These are phyloP conservation scores for Cladosporium cucumerinum DNA, from an alignment of 2,329 filamentous ascomycete species.

Conservation along the genomic window DNA sequence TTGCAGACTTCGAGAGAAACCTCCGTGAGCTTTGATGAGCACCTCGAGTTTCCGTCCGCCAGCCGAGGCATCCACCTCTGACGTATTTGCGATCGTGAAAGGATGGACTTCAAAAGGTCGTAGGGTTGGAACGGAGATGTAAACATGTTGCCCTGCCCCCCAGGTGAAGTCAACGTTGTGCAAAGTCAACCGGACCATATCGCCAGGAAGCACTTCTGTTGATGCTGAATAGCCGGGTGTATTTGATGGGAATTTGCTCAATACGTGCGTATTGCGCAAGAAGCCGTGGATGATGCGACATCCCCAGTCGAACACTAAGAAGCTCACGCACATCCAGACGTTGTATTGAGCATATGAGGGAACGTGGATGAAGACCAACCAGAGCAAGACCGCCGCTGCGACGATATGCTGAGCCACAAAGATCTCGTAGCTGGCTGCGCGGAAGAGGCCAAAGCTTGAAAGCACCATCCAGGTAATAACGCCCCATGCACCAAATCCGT, in stretches of 20 bases:
- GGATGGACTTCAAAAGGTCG: slow-evolving; percentile 60
- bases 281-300: slow-evolving; percentile 27
- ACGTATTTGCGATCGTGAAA: slow-evolving; percentile 53
- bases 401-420: slow-evolving; percentile 55
- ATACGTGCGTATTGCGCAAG: slow-evolving; percentile 28
- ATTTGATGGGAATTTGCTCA: slow-evolving; percentile 9
- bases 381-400: slow-evolving; percentile 49
- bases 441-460: slow-evolving; percentile 49
- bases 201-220: slow-evolving; percentile 47
- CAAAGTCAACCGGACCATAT: slow-evolving; percentile 57
- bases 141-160: slow-evolving; percentile 62
- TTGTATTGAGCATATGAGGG: slow-evolving; percentile 34
- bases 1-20: slow-evolving; percentile 29
- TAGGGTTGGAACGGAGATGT: slow-evolving; percentile 55
- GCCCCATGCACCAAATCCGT: slow-evolving; percentile 52
- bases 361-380: slow-evolving; percentile 49
- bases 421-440: slow-evolving; percentile 51
- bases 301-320: slow-evolving; percentile 32
- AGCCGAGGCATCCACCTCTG: slow-evolving; percentile 49
- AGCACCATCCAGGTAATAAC: slow-evolving; percentile 52
- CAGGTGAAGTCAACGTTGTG: slow-evolving; percentile 54
- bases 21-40: slow-evolving; percentile 31
- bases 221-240: slow-evolving; percentile 27
- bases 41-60: slow-evolving; percentile 33
- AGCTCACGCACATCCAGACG: slow-evolving; percentile 30